Base-by-base conservation (phyloP, 2,329 filamentous ascomycete species). In the Colletotrichum lentis region DNA sequence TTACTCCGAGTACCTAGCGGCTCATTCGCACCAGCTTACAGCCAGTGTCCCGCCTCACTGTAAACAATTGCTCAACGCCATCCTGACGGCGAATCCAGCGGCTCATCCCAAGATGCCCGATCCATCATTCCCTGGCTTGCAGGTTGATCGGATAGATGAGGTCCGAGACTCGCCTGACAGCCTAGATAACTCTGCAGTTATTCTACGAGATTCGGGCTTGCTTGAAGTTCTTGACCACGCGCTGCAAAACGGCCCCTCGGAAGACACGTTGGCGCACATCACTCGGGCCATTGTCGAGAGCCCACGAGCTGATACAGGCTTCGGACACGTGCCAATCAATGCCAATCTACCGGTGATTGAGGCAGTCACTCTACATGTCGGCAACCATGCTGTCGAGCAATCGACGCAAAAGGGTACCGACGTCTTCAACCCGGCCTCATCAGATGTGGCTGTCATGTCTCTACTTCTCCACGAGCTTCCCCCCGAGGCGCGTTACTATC, bases 1-100 rank as follows among this genome's bases (percentile, higher is more conserved):
- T 77, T 98, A 93, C 79, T 92, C 95, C 0, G 94, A 97, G 64
- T 99, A 97, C 78, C 81, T 99, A 49, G 91, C 92, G 6, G 92
- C 94, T 73, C 93, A 97, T 77, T 92, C 97, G 76, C 88, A 92
- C 72, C 88, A 89, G 72, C 87, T 99, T 60, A 94, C 91, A 80
- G 90, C 91, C 73, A 89, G 88, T 74, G 91, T 98, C 66, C 92
- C 94, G 1, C 87, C 89, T 58, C 91, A 96, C 74, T 96, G 93
- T 79, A 90, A 90, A 18, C 96, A 98, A 78, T 84, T 97, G 60
- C 89, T 94, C 72, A 97, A 98, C 75, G 84, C 97, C 62, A 89
- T 99, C 61, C 85, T 98, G 70, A 91, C 91, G 70, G 93, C 94
- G 8, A 92, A 89, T 70, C 92, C 91, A 27, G 87, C 86, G 22